phyloP scores from a whole-genome alignment of 1,139 yeast species.

The Kluyveromyces sp. region DNA sequence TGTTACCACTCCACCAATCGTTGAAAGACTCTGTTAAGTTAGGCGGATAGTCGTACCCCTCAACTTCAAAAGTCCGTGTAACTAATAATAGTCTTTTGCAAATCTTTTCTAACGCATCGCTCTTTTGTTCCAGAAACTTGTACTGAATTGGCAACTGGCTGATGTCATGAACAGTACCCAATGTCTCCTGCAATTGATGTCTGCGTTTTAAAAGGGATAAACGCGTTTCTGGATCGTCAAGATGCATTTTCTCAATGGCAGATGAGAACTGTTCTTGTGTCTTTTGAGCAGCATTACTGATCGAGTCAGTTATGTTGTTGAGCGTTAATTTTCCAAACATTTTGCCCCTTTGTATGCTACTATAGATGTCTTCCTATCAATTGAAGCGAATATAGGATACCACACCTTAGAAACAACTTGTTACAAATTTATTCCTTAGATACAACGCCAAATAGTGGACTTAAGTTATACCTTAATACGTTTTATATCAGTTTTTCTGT shows the following conservation, averaged over 20 bases:
- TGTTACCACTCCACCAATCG: slow-evolving; percentile 50
- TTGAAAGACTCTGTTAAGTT: slow-evolving; percentile 52
- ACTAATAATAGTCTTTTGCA: slow-evolving; percentile 54
- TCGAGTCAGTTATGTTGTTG: slow-evolving; percentile 6
- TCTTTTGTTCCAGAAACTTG: slow-evolving; percentile 55
- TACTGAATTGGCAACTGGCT: slow-evolving; percentile 72
- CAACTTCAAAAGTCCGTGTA: slow-evolving; percentile 52
- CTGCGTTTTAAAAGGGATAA: slow-evolving; percentile 27
- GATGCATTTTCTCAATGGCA: slow-evolving; percentile 23
- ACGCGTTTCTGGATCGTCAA: slow-evolving; percentile 27
- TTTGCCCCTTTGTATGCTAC: neutral
- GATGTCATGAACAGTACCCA: slow-evolving; percentile 62
- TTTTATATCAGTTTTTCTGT: too few species aligned
- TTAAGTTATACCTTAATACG: too few species aligned
- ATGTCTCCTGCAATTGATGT: slow-evolving; percentile 50
- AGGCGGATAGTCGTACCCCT: slow-evolving; percentile 70
- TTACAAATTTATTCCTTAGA: too few species aligned
- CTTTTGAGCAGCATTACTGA: slow-evolving; percentile 5
- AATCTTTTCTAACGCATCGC: slow-evolving; percentile 54
- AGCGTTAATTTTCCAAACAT: slow-evolving; percentile 6
- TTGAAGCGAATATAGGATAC: too few species aligned
- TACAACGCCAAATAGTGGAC: too few species aligned
- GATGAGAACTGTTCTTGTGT: slow-evolving; percentile 12
- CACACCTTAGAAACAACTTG: too few species aligned
- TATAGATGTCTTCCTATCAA: neutral